Base-by-base conservation (phyloP, 2,329 filamentous ascomycete genomes). In the Pseudogymnoascus verrucosus region DNA sequence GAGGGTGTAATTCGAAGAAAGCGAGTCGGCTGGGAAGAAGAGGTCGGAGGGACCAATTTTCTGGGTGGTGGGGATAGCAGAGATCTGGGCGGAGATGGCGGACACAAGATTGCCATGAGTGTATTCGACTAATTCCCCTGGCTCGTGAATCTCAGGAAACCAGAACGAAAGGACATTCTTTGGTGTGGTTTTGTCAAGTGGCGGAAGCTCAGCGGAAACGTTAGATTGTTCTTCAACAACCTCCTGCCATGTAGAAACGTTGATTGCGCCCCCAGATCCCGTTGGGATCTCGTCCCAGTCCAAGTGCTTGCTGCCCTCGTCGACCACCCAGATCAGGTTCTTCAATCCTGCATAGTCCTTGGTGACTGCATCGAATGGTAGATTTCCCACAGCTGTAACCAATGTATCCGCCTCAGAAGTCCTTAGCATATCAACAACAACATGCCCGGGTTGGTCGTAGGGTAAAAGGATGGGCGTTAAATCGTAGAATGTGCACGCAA, bases 171-270 rank as follows among this genome's bases (percentile, higher is more conserved):
- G 78, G 12, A 89, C 73, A 59, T 86, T 83, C 64, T 79, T 79
- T 3, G 83, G 77, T 42, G 79, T 76, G 23, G 75, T 73, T 64
- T 82, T 83, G 42, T 86, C 83, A 61, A 84, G 76, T 8, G 82
- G 76, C 1, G 90, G 90, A 11, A 96, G 79, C 19, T 90, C 84
- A 6, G 78, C 78, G 44, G 82, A 84, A 39, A 83, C 80, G 62
- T 78, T 79, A 28, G 79, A 76, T 67, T 82, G 81, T 66, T 95
- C 89, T 67, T 89, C 85, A 26, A 97, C 78, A 62, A 98, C 83
- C 65, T 97, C 90, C 71, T 96, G 90, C 93, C 93, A 99, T 12
- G 93, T 95, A n/a, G 87, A 84, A 14, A 97, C 89, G 63, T 89
- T 89, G 65, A 96, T 81, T 66, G 82, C 86, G 64, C 88, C 84